phyloP scores from a whole-genome alignment of 2,329 filamentous ascomycete species.

The Chaetomiaceae sp. region DNA sequence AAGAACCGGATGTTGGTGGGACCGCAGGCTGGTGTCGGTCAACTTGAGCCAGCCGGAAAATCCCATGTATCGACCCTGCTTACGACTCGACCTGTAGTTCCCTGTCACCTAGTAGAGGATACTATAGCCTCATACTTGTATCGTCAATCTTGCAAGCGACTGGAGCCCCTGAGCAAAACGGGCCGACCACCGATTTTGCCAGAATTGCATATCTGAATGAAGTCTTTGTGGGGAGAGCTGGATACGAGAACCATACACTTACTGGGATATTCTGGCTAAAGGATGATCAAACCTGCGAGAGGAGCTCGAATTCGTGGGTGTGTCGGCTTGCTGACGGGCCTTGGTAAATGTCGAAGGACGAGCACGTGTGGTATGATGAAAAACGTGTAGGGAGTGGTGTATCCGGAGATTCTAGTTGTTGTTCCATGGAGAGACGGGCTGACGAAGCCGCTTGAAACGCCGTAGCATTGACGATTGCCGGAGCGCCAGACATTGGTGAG shows the following conservation, averaged over 20 bases:
- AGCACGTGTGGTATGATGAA: background rate
- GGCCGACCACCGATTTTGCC: conserved; percentile 37
- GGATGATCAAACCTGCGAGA: conserved; percentile 34
- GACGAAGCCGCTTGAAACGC: background rate
- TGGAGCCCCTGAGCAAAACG: conserved; percentile 27
- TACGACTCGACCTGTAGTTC: background rate
- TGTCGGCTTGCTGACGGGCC: conserved; percentile 20
- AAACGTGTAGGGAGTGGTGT: no score
- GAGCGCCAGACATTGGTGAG: background rate
- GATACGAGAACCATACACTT: conserved; percentile 20
- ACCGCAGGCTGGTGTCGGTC: background rate
- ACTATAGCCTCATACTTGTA: background rate
- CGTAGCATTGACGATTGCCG: conserved; percentile 5
- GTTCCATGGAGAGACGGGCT: background rate
- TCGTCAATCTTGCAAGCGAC: conserved; percentile 14
- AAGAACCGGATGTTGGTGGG: no score
- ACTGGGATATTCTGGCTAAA: conserved; percentile 37
- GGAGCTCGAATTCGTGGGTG: conserved; percentile 2
- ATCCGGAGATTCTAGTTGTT: no score
- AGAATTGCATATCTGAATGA: conserved; percentile 28
- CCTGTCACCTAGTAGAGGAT: background rate
- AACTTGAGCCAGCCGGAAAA: background rate
- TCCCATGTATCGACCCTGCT: background rate
- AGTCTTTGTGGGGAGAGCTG: conserved; percentile 18
- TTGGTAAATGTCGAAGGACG: background rate